Base-by-base conservation (phyloP, 1,284 basidiomycete genomes). In the Cystobasidiaceae sp. region DNA sequence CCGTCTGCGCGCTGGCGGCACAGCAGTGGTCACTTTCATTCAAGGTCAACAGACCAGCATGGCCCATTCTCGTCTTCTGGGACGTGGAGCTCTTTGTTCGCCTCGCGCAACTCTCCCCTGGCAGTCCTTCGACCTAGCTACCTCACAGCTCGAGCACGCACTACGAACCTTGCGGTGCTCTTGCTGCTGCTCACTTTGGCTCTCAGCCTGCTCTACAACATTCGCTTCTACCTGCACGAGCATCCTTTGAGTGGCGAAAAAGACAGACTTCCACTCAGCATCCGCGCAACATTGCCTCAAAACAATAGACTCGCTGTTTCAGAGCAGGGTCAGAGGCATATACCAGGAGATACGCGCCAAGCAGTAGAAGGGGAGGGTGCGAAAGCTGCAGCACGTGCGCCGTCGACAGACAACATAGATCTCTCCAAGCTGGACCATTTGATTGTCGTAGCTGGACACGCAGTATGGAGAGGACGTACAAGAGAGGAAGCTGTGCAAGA, bases 391-490 rank as follows among this genome's bases (percentile, higher is more conserved):
- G 30, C 37, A 9, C 32, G 32, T n/a, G 39, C 57, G 27, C 19
- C 49, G 11, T 30, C 32, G 21, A 39, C 46, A 9, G 50, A 54
- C 13, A 52, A 17, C 59, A 32, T 60, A 0, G 70, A 76, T 25
- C 72, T 76, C 58, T 58, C 45, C 1, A 63, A 69, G 7, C 72
- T 83, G 21, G 72, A 78, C 27, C 89, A 94, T 76, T 82, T 96
- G 60, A 83, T 96, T 66, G 79, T 96, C 66, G 90, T 97, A 0
- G 90, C 92, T 0, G 92, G 93, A 0, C 93, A 97, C 77, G 89
- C 89, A 0, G 87, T 97, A 46, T 97, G 91, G 91, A 82, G 78
- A 15, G 75, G 80, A 0, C 68, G 71, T 23, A 78, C 79, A 59
- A 77, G 80, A 17, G 77, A 78, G 1, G 79, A 80, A 39, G 79